Evolutionary conservation across 495 filamentous ascomycete genomes (phyloP), one percentile per base, ranked within the genome.

Genomic region (Aspergillus panamensis): DNA sequence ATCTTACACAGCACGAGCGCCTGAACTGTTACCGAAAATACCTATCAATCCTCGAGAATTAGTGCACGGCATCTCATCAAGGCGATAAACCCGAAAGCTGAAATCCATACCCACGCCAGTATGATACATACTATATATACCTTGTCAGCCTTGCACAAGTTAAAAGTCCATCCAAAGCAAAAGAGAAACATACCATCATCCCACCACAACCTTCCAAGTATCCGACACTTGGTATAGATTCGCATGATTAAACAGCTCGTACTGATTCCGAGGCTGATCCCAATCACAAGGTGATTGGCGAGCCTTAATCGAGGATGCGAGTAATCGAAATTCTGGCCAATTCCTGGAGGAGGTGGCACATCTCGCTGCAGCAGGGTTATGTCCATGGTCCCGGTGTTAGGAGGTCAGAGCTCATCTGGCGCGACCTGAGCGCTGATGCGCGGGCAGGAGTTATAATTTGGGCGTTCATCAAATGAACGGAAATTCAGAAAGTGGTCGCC

Each of bases 151-250:
- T 20, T 19, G 3, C 33, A 57, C 25, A 8, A 8, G 35, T 3
- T 7, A 3, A 14, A 1, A 52, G 1, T n/a, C 14, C 10, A 40
- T 20, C 13, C 12, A 35, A 8, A 3, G 13, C 13, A 25, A 53
- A 16, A 32, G 32, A 20, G 2, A 0, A 2, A 55, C 64, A 16
- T 48, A 71, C 68, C 45, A 48, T 71, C 68, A 59, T 71, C 66
- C 67, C 64, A 69, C 29, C 67, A 61, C 37, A 69, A 62, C 48
- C 57, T 65, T 1, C 31, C 48, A 25, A 69, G 32, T n/a, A 69
- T 16, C 3, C 32, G n/a, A 17, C 48, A 42, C 25, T 63, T 62
- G 0, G 67, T 69, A 37, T 65, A 69, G 8, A 65, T 25, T 14
- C 67, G 62, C 29, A 69, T 48, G 0, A 35, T 17, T 14, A 67